Base-by-base conservation (phyloP, 371 early-diverging fungal species). In the Blastocladiella emersonii region DNA sequence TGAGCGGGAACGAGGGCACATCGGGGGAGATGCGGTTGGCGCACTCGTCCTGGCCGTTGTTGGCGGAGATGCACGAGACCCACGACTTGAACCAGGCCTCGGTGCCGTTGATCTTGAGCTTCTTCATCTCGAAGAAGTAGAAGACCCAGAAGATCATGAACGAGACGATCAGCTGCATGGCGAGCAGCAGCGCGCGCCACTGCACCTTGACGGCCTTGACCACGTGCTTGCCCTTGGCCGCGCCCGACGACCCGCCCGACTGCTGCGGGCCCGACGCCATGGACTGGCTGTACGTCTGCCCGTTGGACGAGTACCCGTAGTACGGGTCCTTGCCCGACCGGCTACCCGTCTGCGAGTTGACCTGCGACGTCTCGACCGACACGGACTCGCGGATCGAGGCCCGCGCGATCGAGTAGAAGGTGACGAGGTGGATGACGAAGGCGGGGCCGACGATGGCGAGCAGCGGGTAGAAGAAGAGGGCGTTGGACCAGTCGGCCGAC, bases 141-240 rank as follows among this genome's bases (percentile, higher is more conserved):
- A 81, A 82, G 55, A 79, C 62, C 49, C 23, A 63, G n/a, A 51
- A 65, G 19, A 44, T 8, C 21, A 34, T 7, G 27, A 34, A n/a
- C 23, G 12, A 21, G 7, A 13, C 44, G 34, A 78, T 69, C 8
- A 81, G 75, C 19, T 74, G 25, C 25, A 51, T 30, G 27, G 83
- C 86, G 48, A 85, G 70, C 34, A 83, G 56, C 10, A 83, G 71
- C 1, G 86, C 81, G 55, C 86, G 74, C 86, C 86, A 85, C 66
- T 85, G 84, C 57, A 85, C 78, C 45, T 78, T 76, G 57, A 84
- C 78, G 27, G 83, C 81, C 61, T 75, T 74, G 62, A 82, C 65
- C 41, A 83, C 78, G 61, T 86, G 51, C 51, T 30, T 84, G 34
- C 79, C 71, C n/a, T 75, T 68, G 36, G 77, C 79, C 7, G 72